A percentile compares a stretch with the other conserved stretches of the same genome.
phyloP scores from a whole-genome alignment of 2,329 filamentous ascomycete species.

The Claviceps sp. region DNA sequence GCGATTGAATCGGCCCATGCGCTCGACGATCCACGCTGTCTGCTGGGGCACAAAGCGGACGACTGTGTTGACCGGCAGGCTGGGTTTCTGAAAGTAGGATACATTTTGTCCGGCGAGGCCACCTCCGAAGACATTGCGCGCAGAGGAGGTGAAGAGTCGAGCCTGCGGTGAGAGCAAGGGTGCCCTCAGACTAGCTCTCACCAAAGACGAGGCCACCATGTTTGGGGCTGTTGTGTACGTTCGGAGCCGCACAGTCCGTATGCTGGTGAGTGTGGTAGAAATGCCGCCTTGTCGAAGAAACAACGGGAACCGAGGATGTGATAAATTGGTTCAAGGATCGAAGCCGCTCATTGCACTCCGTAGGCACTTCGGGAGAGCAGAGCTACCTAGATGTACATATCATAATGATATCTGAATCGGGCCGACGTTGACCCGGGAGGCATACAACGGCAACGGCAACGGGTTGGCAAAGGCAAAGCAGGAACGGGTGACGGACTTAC shows the following conservation, averaged over 20 bases:
- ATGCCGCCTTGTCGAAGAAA: not conserved
- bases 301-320: not conserved
- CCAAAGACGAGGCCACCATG: slow-evolving; percentile 5
- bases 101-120: slow-evolving; percentile 28
- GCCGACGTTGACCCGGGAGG: slow-evolving; percentile 8
- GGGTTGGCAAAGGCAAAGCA: not conserved
- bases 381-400: not conserved
- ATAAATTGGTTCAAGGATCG: too few relatives aligned
- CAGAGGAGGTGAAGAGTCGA: slow-evolving; percentile 19
- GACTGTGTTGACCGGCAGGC: slow-evolving; percentile 82
- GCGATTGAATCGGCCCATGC: slow-evolving; percentile 94
- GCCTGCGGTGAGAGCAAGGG: slow-evolving; percentile 7
- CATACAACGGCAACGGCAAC: not conserved
- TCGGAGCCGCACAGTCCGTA: slow-evolving; percentile 5
- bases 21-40: slow-evolving; percentile 98
- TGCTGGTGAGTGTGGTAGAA: not conserved
- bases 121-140: slow-evolving; percentile 19
- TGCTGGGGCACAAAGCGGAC: slow-evolving; percentile 98
- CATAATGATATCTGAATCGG: not conserved
- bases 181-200: slow-evolving; percentile 4
- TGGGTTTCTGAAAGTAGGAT: slow-evolving; percentile 66
- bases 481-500: not conserved
- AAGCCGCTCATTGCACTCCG: too few relatives aligned
- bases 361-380: not conserved
- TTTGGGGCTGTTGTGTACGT: slow-evolving; percentile 5